These are phyloP conservation scores for Boletus coffeatus DNA, from an alignment of 1,284 basidiomycete species.

Conservation along the genomic window DNA sequence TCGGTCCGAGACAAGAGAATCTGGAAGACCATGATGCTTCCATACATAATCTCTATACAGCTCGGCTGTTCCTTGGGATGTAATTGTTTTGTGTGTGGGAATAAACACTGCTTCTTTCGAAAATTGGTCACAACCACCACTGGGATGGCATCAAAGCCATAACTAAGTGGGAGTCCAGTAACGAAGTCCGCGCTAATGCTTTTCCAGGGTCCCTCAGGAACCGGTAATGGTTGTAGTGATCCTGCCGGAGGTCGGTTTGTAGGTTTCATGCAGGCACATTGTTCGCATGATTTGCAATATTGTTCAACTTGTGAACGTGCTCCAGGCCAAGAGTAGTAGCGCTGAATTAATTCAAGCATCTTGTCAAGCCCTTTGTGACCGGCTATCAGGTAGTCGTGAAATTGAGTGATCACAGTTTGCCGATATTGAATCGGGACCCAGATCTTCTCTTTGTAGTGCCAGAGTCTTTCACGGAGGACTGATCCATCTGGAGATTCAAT, in stretches of 20 bases:
- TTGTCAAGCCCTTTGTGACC: background rate
- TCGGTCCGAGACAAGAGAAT: background rate
- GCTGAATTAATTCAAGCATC: background rate
- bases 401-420: background rate
- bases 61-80: background rate
- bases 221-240: background rate
- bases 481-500: too few relatives aligned
- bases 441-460: too few relatives aligned
- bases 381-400: background rate
- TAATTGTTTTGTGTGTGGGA: background rate
- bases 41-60: background rate
- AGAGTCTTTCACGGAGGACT: too few relatives aligned
- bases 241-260: background rate
- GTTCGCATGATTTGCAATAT: background rate
- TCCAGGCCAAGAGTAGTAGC: background rate
- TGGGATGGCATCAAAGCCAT: background rate
- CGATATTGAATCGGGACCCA: too few relatives aligned
- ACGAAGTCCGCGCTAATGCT: background rate
- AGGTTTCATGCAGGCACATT: background rate
- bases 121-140: background rate
- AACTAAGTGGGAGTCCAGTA: background rate
- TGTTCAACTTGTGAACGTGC: background rate
- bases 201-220: background rate
- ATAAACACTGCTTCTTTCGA: background rate
- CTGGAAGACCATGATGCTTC: background rate